A percentile compares a stretch with the other conserved stretches of the same genome.
phyloP scores from a whole-genome alignment of 257 asterid genomes.

The Salvia splendens region DNA sequence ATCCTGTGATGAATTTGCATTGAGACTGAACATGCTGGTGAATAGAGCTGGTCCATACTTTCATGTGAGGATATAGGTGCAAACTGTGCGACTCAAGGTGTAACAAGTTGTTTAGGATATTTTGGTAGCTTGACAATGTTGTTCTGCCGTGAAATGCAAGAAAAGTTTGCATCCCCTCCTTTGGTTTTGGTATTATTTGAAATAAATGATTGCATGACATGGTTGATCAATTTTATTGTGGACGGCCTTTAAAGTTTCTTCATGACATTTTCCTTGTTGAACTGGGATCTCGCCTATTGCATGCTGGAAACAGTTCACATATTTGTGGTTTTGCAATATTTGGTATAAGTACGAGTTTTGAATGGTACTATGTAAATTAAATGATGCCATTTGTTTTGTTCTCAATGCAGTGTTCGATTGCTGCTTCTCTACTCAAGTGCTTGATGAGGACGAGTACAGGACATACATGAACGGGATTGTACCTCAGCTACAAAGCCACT shows the following conservation, averaged over 20 bases:
- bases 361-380: slow-evolving; percentile 1
- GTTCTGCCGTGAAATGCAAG: slow-evolving; percentile 7
- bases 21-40: slow-evolving; percentile 12
- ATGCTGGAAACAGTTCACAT: slow-evolving; percentile 19
- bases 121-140: slow-evolving; percentile 18
- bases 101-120: not conserved
- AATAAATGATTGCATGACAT: slow-evolving; percentile 4
- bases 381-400: slow-evolving; percentile 28
- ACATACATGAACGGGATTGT: slow-evolving; percentile 89
- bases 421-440: slow-evolving; percentile 90
- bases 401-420: slow-evolving; percentile 86
- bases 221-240: not conserved
- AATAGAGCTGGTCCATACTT: slow-evolving; percentile 2
- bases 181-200: slow-evolving; percentile 1
- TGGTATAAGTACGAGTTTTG: slow-evolving; percentile 16
- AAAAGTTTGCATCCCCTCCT: not conserved
- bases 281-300: slow-evolving; percentile 11
- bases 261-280: not conserved
- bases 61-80: slow-evolving; percentile 12
- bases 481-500: slow-evolving; percentile 91
- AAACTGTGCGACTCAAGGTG: not conserved
- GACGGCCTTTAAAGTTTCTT: not conserved
- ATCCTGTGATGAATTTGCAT: not conserved
- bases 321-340: slow-evolving; percentile 15
- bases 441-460: slow-evolving; percentile 86